Base-by-base conservation (phyloP, 345 rosid species). In the sweet orange (Citrus sinensis) region DNA sequence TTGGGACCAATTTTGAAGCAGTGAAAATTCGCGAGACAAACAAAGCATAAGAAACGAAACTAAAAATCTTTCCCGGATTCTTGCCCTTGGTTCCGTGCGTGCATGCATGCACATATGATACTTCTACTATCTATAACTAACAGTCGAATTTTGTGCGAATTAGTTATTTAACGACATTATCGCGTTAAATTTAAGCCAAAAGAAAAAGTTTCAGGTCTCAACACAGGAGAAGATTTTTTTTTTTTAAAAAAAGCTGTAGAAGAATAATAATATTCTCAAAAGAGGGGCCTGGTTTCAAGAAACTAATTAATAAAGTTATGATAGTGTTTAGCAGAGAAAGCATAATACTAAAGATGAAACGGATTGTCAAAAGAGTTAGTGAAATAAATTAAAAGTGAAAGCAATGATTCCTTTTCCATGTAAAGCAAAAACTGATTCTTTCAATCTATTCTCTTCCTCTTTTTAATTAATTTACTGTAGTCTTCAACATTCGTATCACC, bases 401-500 rank as follows among this genome's bases (percentile, higher is more conserved):
- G 65, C 25, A 61, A 62, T 71, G 61, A 66, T 76, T 40, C 64
- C 59, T 74, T 84, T 86, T 81, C 76, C 72, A 76, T 77, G 68
- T 40, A 74, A 84, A 83, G 90, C 77, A 39, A 71, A 51, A 64
- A 34, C 70, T 1, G 83, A 82, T 83, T 83, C 87, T 72, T 74
- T 61, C 83, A 70, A 56, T 82, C 82, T 66, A 66, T 66, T 66
- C 70, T n/a, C 87, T 30, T 51, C 42, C 75, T 66, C 30, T 67
- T 56, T 29, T 35, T 70, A 59, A 49, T 62, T 80, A 62, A 11
- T 70, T 40, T 10, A 74, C 79, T 84, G 78, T 80, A 73, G 67
- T 74, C 84, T 83, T 88, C 89, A 82, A 87, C 78, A 88, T 88
- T 88, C 90, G 85, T 49, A 76, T 82, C 90, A 60, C 85, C 81